Evolutionary conservation across 129 eudicot genomes (phyloP).

Genomic region (Escallonia herrerae): DNA sequence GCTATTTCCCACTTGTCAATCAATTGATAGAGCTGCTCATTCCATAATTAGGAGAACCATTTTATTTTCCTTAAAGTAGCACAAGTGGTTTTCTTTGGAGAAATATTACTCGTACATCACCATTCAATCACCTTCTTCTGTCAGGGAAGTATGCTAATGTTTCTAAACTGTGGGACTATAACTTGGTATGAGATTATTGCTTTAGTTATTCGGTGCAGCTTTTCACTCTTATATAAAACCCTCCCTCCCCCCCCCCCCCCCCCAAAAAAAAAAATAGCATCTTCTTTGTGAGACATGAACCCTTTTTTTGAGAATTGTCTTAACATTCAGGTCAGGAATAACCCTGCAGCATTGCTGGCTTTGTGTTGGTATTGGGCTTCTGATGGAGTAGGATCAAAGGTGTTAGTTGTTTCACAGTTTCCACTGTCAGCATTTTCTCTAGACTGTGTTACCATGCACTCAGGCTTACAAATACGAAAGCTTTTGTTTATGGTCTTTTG

Average conservation of each 20-base stretch:
- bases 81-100: background rate
- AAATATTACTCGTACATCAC: background rate
- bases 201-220: slow-evolving; percentile 2
- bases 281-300: background rate
- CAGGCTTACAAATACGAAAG: background rate
- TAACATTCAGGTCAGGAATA: slow-evolving; percentile 53
- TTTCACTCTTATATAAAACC: background rate
- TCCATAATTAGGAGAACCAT: background rate
- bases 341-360: slow-evolving; percentile 85
- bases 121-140: background rate
- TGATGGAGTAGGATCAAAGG: slow-evolving; percentile 91
- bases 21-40: background rate
- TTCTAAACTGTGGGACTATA: background rate
- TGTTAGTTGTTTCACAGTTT: slow-evolving; percentile 16
- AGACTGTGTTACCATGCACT: background rate
- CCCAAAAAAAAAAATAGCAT: background rate
- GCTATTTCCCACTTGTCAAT: background rate
- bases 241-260: background rate
- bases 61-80: background rate
- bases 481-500: slow-evolving; percentile 18
- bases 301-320: too few relatives aligned
- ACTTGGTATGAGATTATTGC: background rate
- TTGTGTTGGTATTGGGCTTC: slow-evolving; percentile 88
- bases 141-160: background rate
- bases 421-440: background rate